Conservation (phyloP, 345 rosid species). For the Cochlearia excelsa region DNA sequence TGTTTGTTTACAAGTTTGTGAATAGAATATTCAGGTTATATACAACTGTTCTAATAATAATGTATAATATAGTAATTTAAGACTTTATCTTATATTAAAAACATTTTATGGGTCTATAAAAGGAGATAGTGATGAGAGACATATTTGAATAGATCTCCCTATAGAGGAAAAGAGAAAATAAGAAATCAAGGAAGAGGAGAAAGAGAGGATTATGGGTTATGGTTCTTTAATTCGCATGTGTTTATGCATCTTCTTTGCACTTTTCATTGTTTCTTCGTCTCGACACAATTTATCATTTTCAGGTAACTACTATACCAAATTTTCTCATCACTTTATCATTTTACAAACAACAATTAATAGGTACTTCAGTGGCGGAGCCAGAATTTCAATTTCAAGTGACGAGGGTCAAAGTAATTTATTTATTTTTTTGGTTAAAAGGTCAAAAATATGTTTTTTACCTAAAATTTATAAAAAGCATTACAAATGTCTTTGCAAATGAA, state of each 20-base stretch:
- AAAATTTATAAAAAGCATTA: too few relatives aligned
- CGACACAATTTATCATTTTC: conserved; percentile 37
- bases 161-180: background rate
- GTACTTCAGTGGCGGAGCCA: too few relatives aligned
- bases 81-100: background rate
- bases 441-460: too few relatives aligned
- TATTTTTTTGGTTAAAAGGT: too few relatives aligned
- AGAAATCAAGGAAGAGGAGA: background rate
- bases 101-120: conserved; percentile 28
- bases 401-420: too few relatives aligned
- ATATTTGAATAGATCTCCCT: conserved; percentile 10
- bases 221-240: conserved; percentile 26
- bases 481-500: too few relatives aligned
- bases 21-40: background rate
- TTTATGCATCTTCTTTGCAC: conserved; percentile 29
- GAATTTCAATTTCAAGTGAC: too few relatives aligned
- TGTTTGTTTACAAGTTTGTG: too few relatives aligned
- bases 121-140: conserved; percentile 21
- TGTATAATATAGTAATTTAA: conserved; percentile 16
- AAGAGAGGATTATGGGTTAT: conserved; percentile 21
- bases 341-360: background rate
- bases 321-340: conserved; percentile 2
- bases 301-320: conserved; percentile 28
- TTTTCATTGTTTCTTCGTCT: conserved; percentile 36
- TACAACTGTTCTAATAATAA: background rate